phyloP scores from a whole-genome alignment of 306 rosid species.

The Sindora glabra region DNA sequence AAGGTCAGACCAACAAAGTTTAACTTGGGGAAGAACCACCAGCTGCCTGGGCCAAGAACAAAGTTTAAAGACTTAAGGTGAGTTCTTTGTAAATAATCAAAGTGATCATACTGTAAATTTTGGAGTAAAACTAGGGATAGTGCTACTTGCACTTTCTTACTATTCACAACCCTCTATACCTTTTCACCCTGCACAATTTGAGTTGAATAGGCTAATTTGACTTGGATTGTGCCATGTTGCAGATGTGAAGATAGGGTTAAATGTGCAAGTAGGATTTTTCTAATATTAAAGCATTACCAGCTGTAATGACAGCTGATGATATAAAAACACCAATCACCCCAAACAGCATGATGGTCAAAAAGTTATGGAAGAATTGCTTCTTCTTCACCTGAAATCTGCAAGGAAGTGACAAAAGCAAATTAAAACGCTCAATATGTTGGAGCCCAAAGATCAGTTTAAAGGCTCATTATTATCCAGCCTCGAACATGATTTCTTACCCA shows the following conservation, averaged over 20 bases:
- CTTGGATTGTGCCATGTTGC: too few relatives aligned
- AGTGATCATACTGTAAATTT: not conserved
- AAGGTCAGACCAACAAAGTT: conserved; percentile 47
- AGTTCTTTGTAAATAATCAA: not conserved
- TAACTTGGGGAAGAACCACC: conserved; percentile 78
- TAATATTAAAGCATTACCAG: conserved; percentile 33
- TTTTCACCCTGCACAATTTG: too few relatives aligned
- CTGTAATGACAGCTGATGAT: conserved; percentile 49
- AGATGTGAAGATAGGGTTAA: too few relatives aligned
- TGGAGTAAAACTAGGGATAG: not conserved
- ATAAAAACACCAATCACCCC: conserved; percentile 85
- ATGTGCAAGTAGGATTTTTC: too few relatives aligned
- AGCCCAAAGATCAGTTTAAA: not conserved
- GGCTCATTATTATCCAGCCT: not conserved
- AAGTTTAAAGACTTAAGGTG: conserved; percentile 20
- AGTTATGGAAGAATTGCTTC: conserved; percentile 85
- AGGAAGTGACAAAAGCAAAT: not conserved
- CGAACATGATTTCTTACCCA: conserved; percentile 43
- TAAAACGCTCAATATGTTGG: not conserved
- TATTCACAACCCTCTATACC: too few relatives aligned
- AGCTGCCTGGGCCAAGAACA: conserved; percentile 53
- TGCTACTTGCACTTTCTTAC: too few relatives aligned
- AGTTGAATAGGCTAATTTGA: too few relatives aligned
- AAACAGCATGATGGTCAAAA: conserved; percentile 74
- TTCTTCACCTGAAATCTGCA: conserved; percentile 95